Evolutionary conservation across 192 early-diverging fungal species (phyloP), one percentile per base, ranked within the genome.

Genomic region (Bifiguratus adelaidae): DNA sequence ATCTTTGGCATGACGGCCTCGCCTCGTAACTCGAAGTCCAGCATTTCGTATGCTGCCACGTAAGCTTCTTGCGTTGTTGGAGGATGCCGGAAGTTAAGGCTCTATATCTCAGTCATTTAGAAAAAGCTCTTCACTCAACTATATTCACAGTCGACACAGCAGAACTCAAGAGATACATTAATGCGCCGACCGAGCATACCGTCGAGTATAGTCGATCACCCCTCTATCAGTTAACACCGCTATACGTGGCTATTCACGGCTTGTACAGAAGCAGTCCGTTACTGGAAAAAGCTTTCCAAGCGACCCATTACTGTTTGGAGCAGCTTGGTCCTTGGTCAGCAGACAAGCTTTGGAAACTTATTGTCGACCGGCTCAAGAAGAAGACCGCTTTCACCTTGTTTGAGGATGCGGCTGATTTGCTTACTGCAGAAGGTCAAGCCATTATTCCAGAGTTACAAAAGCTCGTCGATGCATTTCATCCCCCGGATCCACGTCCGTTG

Each of bases 1-100:
- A 73, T 97, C 0, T 88, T 97, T 68, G 88, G 91, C 1, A 88
- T 95, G 83, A 93, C 92, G 0, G 92, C 92, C 4, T 96, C 93
- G n/a, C 91, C 91, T 8, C 70, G 83, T 11, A 53, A 65, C 21
- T 49, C 58, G 3, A 54, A 41, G 25, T 7, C 45, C 0, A 33
- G 30, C 22, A 47, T 53, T 3, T 15, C 32, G 15, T 18, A 45
- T 19, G 48, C 32, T 34, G 30, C 47, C 12, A 37, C 34, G 57
- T 55, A 48, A 44, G 45, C 24, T 6, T 11, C 3, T n/a, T 50
- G 2, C 26, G 20, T 47, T 32, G 15, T 13, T 7, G n/a, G n/a
- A n/a, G n/a, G n/a, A n/a, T n/a, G n/a, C n/a, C n/a, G n/a, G n/a
- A n/a, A n/a, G n/a, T n/a, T n/a, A n/a, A n/a, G n/a, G n/a, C n/a